Evolutionary conservation across 73 alveolate genomes (phyloP), one percentile per base, ranked within the genome.

Genomic region (Paramecium biaurelia): DNA sequence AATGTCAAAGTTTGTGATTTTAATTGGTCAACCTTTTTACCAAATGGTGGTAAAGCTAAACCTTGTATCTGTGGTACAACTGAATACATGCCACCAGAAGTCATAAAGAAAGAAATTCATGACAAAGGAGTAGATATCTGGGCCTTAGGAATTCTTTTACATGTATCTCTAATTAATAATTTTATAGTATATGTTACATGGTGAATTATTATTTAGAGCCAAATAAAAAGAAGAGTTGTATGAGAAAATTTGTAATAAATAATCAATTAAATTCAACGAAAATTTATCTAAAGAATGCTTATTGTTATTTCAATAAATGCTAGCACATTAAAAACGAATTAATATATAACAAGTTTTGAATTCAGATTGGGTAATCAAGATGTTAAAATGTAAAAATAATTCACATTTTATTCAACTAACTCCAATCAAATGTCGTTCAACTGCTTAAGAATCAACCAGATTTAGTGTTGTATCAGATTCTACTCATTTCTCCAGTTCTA

Each of bases 11-110:
- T 79, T 4, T 79, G 90, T 79, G 90, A 79, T 79, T 79, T 79
- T 8, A 79, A 79, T 24, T 79, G 90, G 90, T 79, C 90, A n/a
- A 43, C 32, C 0, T 41, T 23, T 4, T 20, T 41, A 5, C 23
- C 76, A 45, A 38, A 79, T 41, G 90, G 32, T 18, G 53, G 84
- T 26, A 42, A 79, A 24, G 90, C 72, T 3, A 41, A 41, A 24
- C 74, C 90, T 4, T 79, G 90, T 43, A 14, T 43, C 0, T 79
- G 74, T 23, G 90, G 90, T 23, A 79, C 90, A 1, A 79, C 90
- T 20, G 90, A 79, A 45, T 79, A 43, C 26, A 79, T 79, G 90
- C 90, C 76, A 14, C 76, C 90, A 6, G 90, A 79, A 24, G 76
- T 79, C 7, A 21, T 79, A 14, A 47, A 8, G 5, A 41, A 24